Conservation (phyloP, 2,329 filamentous ascomycete species). For the Pseudogymnoascus sp. region DNA sequence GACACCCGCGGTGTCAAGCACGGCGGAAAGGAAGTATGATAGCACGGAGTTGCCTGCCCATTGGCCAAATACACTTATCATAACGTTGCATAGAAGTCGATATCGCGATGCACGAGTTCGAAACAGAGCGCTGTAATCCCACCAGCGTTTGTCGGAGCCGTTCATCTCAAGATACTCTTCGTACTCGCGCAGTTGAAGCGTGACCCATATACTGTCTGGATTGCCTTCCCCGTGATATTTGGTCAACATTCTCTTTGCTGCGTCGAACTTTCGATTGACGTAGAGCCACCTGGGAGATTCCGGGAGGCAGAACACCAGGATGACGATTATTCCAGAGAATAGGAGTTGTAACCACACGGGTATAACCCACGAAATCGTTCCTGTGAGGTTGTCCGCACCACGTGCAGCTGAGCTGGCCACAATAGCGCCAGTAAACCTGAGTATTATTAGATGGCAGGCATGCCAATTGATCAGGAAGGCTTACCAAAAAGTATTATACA, state of each 20-base stretch:
- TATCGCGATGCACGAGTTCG: conserved; percentile 41
- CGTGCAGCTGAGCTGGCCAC: conserved; percentile 48
- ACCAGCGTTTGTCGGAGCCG: conserved; percentile 48
- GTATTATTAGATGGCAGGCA: conserved; percentile 22
- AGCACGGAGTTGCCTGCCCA: conserved; percentile 35
- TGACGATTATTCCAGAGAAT: conserved; percentile 41
- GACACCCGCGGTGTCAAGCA: conserved; percentile 46
- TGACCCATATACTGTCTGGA: conserved; percentile 42
- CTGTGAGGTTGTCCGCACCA: conserved; percentile 38
- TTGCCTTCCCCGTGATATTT: conserved; percentile 47
- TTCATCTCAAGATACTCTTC: conserved; percentile 43
- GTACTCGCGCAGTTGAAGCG: conserved; percentile 42
- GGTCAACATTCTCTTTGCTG: conserved; percentile 36
- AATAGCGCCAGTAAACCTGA: conserved; percentile 46
- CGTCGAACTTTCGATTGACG: conserved; percentile 33
- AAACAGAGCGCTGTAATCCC: conserved; percentile 48
- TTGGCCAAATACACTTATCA: conserved; percentile 47
- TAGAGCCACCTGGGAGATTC: conserved; percentile 41
- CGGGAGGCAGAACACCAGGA: conserved; percentile 38
- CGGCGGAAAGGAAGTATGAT: conserved; percentile 50
- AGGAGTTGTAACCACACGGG: conserved; percentile 47
- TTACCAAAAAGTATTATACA: conserved; percentile 26
- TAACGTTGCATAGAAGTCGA: conserved; percentile 44
- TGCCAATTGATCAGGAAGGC: background rate
- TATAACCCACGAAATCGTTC: conserved; percentile 38